Evolutionary conservation across 495 filamentous ascomycete species (phyloP).

Genomic region (Hapsidospora chrysogenum): DNA sequence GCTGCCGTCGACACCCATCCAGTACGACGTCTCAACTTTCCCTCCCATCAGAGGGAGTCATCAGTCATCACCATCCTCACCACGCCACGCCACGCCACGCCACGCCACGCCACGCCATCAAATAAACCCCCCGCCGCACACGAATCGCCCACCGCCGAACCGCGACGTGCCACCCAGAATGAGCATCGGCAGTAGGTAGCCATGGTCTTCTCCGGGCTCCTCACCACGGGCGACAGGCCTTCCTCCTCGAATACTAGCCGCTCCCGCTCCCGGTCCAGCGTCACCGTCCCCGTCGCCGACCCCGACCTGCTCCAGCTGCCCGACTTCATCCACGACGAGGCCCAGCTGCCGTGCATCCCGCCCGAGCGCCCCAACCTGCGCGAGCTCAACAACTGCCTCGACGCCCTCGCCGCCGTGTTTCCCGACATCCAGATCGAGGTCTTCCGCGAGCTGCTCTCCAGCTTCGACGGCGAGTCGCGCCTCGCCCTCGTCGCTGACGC

Average conservation of each 20-base stretch:
- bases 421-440: constrained; percentile 79
- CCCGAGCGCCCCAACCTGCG: constrained; percentile 40
- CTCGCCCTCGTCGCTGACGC: constrained; percentile 74
- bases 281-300: constrained; percentile 2
- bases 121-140: too few species aligned
- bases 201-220: constrained; percentile 2
- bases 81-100: not conserved
- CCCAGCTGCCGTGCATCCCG: constrained; percentile 19
- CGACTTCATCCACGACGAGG: constrained; percentile 28
- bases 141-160: too few species aligned
- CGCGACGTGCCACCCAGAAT: not conserved
- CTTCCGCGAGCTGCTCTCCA: constrained; percentile 76
- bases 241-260: not conserved
- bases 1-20: not conserved
- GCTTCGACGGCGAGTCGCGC: constrained; percentile 66
- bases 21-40: not conserved
- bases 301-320: constrained; percentile 5
- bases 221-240: constrained; percentile 2
- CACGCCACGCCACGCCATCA: not conserved
- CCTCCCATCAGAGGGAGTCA: not conserved
- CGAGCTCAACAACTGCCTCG: constrained; percentile 60
- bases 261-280: not conserved
- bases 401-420: constrained; percentile 58
- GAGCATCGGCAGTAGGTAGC: constrained; percentile 3
- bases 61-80: not conserved